Conservation (phyloP, 2,329 filamentous ascomycete genomes). For the Chalara sp. region DNA sequence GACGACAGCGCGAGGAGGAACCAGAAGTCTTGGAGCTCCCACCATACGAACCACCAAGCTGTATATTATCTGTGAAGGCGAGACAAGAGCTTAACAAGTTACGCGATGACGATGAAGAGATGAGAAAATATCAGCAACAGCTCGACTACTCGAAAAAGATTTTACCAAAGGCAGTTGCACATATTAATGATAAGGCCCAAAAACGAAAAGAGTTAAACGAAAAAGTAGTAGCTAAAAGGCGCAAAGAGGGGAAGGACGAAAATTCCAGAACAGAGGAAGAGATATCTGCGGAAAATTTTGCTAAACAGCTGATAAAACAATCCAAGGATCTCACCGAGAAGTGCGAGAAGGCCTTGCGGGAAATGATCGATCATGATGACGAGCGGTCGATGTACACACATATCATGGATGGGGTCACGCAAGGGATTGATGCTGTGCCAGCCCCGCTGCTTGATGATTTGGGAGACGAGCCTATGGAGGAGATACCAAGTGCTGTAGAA, state of each 20-base stretch:
- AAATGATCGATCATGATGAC: slow-evolving; percentile 48
- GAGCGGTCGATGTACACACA: slow-evolving; percentile 29
- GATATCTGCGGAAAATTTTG: slow-evolving; percentile 29
- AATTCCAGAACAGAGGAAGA: slow-evolving; percentile 29
- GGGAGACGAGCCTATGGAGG: slow-evolving; percentile 18
- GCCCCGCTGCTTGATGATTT: slow-evolving; percentile 26
- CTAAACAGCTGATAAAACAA: slow-evolving; percentile 34
- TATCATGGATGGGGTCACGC: slow-evolving; percentile 26
- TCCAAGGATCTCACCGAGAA: slow-evolving; percentile 44
- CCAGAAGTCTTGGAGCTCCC: slow-evolving; percentile 30
- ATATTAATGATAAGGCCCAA: slow-evolving; percentile 46
- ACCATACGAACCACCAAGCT: slow-evolving; percentile 44
- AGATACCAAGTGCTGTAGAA: slow-evolving; percentile 28
- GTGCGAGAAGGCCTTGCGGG: slow-evolving; percentile 51
- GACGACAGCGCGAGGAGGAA: slow-evolving; percentile 7
- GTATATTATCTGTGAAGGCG: slow-evolving; percentile 40
- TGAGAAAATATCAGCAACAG: slow-evolving; percentile 37
- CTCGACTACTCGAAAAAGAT: slow-evolving; percentile 37
- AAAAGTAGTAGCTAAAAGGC: slow-evolving; percentile 7
- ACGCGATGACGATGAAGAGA: slow-evolving; percentile 32
- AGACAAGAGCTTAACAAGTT: slow-evolving; percentile 40
- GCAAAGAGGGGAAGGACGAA: slow-evolving; percentile 23
- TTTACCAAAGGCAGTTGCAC: slow-evolving; percentile 42
- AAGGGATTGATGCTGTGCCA: slow-evolving; percentile 13
- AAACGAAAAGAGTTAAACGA: slow-evolving; percentile 15